Percentiles rank a stretch among this genome's conserved stretches.
Conservation (phyloP, 768 basidiomycete species). For the Fomitopsis pulvina region DNA sequence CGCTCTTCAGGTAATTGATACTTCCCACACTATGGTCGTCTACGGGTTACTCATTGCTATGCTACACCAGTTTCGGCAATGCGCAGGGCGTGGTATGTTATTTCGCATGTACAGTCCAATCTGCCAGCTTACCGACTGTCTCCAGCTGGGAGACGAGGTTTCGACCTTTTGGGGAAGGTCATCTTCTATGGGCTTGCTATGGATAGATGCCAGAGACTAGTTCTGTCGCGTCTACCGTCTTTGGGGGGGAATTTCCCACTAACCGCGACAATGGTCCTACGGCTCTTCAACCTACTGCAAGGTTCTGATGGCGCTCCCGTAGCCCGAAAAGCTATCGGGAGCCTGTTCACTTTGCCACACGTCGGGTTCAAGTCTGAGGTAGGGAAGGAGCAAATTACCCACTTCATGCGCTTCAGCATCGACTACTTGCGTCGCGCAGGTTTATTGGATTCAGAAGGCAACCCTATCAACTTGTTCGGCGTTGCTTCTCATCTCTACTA, state of each 20-base stretch:
- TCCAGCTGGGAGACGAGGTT: conserved; percentile 63
- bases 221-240: conserved; percentile 56
- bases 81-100: conserved; percentile 46
- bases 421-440: conserved; percentile 59
- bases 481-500: conserved; percentile 54
- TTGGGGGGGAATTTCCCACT: conserved; percentile 61
- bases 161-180: conserved; percentile 62
- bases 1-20: conserved; percentile 45
- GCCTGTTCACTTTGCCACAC: conserved; percentile 50
- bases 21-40: not conserved
- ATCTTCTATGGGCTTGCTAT: conserved; percentile 65
- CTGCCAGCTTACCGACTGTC: no score
- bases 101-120: not conserved
- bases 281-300: conserved; percentile 58
- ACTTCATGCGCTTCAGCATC: conserved; percentile 64
- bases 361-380: conserved; percentile 53
- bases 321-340: conserved; percentile 43
- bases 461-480: conserved; percentile 50
- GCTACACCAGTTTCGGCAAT: conserved; percentile 62
- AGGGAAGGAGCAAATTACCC: conserved; percentile 50
- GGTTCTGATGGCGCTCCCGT: conserved; percentile 47
- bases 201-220: conserved; percentile 56
- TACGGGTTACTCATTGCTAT: conserved; percentile 11
- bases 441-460: conserved; percentile 47
- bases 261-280: conserved; percentile 57